Evolutionary conservation across 371 early-diverging fungal genomes (phyloP).

Genomic region (Conidiobolus incongruus): DNA sequence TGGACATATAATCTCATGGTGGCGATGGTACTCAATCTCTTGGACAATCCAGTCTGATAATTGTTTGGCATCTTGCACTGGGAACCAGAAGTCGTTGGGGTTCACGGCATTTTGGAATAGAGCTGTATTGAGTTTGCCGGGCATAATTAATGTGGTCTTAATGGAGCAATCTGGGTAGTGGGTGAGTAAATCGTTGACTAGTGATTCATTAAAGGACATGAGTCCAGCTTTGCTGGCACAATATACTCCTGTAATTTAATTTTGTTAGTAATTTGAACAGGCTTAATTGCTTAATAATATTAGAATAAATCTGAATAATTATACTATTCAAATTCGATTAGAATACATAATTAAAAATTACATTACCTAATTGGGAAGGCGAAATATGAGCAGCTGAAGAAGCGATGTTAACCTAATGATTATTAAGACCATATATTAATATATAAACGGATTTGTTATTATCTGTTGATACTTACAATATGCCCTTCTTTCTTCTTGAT

Average conservation of each 20-base stretch:
- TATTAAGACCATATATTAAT: too few species aligned
- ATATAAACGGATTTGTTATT: too few species aligned
- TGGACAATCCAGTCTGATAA: too few species aligned
- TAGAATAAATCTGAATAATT: too few species aligned
- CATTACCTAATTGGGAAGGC: slow-evolving; percentile 11
- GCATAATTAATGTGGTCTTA: slow-evolving; percentile 13
- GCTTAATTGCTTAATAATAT: too few species aligned
- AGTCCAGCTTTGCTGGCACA: slow-evolving; percentile 28
- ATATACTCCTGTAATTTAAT: slow-evolving; percentile 15
- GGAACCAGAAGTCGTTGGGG: too few species aligned
- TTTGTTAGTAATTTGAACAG: too few species aligned
- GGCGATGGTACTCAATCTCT: too few species aligned
- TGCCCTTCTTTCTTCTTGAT: slow-evolving; percentile 22
- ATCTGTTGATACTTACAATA: slow-evolving; percentile 20
- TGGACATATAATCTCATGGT: too few species aligned
- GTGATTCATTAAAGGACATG: slow-evolving; percentile 19
- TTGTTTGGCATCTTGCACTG: too few species aligned
- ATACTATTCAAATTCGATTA: too few species aligned
- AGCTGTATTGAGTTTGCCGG: slow-evolving; percentile 21
- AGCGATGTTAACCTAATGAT: slow-evolving; percentile 13
- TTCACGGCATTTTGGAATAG: slow-evolving; percentile 12
- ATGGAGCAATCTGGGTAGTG: slow-evolving; percentile 8
- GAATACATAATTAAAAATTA: too few species aligned
- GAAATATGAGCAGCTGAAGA: slow-evolving; percentile 17
- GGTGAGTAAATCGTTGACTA: slow-evolving; percentile 22